Conservation (phyloP, 192 early-diverging fungal genomes). For the Phycomyces blakesleeanus region DNA sequence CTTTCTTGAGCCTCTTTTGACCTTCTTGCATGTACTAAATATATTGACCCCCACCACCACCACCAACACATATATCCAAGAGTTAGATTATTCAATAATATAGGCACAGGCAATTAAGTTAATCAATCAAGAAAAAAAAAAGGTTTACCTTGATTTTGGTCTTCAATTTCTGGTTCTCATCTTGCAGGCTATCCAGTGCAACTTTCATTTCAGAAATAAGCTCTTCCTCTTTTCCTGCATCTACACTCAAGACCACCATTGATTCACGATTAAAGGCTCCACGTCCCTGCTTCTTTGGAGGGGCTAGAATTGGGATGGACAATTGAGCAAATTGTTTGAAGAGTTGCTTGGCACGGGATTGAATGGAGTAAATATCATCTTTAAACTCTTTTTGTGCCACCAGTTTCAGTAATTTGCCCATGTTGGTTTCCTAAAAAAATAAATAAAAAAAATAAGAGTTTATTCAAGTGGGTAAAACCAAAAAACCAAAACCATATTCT, state of each 20-base stretch:
- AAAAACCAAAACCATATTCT: no score
- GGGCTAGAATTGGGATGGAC: slow-evolving; percentile 14
- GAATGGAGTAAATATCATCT: slow-evolving; percentile 11
- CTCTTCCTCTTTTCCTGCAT: slow-evolving; percentile 26
- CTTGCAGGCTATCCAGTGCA: slow-evolving; percentile 17
- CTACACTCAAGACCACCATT: slow-evolving; percentile 13
- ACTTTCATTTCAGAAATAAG: slow-evolving; percentile 24
- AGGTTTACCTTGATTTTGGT: slow-evolving; percentile 16
- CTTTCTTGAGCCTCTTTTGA: slow-evolving; percentile 14
- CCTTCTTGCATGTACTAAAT: slow-evolving; percentile 19
- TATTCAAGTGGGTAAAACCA: not conserved
- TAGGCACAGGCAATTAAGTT: not conserved
- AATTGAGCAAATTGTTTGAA: slow-evolving; percentile 18
- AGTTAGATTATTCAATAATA: not conserved
- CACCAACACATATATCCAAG: not conserved
- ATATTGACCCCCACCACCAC: no score
- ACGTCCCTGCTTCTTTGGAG: not conserved
- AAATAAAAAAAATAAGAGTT: no score
- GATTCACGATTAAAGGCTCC: slow-evolving; percentile 7
- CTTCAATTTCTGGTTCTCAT: slow-evolving; percentile 23
- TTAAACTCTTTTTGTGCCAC: slow-evolving; percentile 20
- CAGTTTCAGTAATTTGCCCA: slow-evolving; percentile 37
- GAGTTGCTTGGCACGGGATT: slow-evolving; percentile 12
- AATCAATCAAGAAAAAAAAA: not conserved
- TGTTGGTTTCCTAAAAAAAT: slow-evolving; percentile 34